Conservation (phyloP, 139 green algal genomes). For the Helicosporidium sp. region DNA sequence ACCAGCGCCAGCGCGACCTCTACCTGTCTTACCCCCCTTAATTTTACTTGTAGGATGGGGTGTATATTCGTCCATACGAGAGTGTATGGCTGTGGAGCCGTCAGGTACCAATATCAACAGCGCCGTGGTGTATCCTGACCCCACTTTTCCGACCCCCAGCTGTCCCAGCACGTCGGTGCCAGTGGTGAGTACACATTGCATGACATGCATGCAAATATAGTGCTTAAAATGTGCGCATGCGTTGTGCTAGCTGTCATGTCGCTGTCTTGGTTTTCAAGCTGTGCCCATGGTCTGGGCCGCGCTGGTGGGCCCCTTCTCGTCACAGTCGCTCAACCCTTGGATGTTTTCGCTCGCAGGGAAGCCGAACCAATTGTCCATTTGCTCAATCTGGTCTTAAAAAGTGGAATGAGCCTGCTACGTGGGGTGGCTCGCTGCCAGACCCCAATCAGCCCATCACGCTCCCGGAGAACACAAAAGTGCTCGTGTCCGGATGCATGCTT, state of each 20-base stretch:
- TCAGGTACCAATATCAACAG: neutral
- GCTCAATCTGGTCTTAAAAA: constrained; percentile 1
- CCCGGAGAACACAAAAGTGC: constrained; percentile 8
- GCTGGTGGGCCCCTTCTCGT: neutral
- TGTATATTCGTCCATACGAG: constrained; percentile 1
- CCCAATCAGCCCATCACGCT: constrained; percentile 3
- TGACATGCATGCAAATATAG: neutral
- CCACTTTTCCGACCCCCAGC: constrained; percentile 4
- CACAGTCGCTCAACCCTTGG: too few relatives aligned
- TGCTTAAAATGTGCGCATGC: neutral
- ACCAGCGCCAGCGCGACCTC: neutral
- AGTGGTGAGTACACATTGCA: neutral
- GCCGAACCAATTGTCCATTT: constrained; percentile 6
- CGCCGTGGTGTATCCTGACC: constrained; percentile 4
- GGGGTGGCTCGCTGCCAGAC: constrained; percentile 3
- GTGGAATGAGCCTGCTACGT: constrained; percentile 7
- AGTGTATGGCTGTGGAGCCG: constrained; percentile 5
- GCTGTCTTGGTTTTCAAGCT: neutral
- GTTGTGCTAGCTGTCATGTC: neutral
- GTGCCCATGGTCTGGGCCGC: too few relatives aligned
- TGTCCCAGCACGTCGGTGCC: constrained; percentile 7
- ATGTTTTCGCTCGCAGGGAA: constrained; percentile 5
- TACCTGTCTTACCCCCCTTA: neutral
- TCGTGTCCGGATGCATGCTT: constrained; percentile 8
- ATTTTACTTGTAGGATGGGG: constrained; percentile 1